phyloP scores from a whole-genome alignment of 2,329 filamentous ascomycete genomes.

The Amesomyces nigricolor region DNA sequence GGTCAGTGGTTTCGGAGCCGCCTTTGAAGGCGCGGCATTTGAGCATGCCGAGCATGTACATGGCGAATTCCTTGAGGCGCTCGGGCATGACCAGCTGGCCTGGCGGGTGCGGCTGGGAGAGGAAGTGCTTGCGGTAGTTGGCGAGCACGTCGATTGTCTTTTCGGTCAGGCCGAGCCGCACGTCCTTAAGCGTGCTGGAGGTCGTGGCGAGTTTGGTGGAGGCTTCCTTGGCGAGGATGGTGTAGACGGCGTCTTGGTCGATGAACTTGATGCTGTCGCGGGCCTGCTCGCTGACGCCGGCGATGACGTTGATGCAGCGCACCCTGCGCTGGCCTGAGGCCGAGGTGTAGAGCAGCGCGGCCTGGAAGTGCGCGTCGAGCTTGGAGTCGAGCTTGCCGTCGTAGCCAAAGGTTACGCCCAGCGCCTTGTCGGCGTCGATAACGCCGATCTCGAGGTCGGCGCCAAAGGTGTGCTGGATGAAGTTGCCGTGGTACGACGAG shows the following conservation, averaged over 20 bases:
- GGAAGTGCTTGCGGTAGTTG: conserved; percentile 88
- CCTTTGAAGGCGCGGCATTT: conserved; percentile 93
- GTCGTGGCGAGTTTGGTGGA: conserved; percentile 70
- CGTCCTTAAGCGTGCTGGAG: conserved; percentile 74
- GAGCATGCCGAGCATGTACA: conserved; percentile 87
- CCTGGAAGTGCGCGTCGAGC: conserved; percentile 95
- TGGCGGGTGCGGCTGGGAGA: conserved; percentile 73
- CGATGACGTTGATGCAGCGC: conserved; percentile 87
- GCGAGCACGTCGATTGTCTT: conserved; percentile 90
- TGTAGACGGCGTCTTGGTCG: conserved; percentile 89
- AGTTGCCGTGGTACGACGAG: conserved; percentile 91
- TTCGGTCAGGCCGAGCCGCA: conserved; percentile 76
- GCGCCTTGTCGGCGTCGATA: conserved; percentile 88
- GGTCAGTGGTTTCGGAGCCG: conserved; percentile 83
- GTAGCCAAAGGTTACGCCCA: conserved; percentile 87
- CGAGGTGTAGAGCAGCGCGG: conserved; percentile 89
- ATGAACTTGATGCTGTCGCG: conserved; percentile 86
- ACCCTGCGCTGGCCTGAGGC: conserved; percentile 84
- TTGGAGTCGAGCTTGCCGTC: conserved; percentile 97
- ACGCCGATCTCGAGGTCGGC: conserved; percentile 91
- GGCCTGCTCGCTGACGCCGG: conserved; percentile 80
- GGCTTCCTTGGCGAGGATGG: conserved; percentile 87
- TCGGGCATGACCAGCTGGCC: conserved; percentile 93
- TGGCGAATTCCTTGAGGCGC: conserved; percentile 90
- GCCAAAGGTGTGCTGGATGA: conserved; percentile 90